Base-by-base conservation (phyloP, 768 basidiomycete species). In the Boletus subcaerulescens region DNA sequence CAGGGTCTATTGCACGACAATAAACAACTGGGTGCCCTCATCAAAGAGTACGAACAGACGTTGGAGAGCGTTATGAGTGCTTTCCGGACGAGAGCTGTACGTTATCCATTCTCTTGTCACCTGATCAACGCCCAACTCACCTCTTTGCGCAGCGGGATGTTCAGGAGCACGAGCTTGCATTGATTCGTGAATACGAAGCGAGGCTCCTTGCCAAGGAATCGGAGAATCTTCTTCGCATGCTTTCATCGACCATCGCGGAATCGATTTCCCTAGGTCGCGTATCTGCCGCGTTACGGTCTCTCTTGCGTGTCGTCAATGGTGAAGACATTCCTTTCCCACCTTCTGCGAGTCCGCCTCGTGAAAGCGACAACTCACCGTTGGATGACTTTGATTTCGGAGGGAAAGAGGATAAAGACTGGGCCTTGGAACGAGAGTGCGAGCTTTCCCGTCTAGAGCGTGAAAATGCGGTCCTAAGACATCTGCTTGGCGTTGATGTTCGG, bases 11-110 rank as follows among this genome's bases (percentile, higher is more conserved):
- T 91, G 63, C 83, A 96, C 62, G 97, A 98, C 74, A 99, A 98
- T 77, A 96, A 97, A 68, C 96, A 98, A 62, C 79, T 99, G 32
- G 91, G 87, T 60, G 76, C 80, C 6, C 76, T 99, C 50, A 87
- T 98, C 63, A 94, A 94, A 64, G 97, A 99, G 69, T 98, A 97
- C 65, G 97, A 99, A 69, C 89, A 92, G 66, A 98, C 96, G 1
- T 75, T 99, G 32, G 97, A 99, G 71, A 90, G 81, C 8, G 84
- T 98, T 42, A 99, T 99, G 97, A 83, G 86, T 79, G 65, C 73
- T 29, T 99, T 99, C 73, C 80, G 97, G 53, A 89, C 85, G 54
- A 84, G 91, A 45, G 96, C 97, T 32, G 96, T 98, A 70, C 55
- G 91, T 83, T 46, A 52, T 41, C 20, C 20, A 26, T 18, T n/a